Evolutionary conservation across 2,329 filamentous ascomycete species (phyloP).

Genomic region (Rhexocercosporidium sp.): DNA sequence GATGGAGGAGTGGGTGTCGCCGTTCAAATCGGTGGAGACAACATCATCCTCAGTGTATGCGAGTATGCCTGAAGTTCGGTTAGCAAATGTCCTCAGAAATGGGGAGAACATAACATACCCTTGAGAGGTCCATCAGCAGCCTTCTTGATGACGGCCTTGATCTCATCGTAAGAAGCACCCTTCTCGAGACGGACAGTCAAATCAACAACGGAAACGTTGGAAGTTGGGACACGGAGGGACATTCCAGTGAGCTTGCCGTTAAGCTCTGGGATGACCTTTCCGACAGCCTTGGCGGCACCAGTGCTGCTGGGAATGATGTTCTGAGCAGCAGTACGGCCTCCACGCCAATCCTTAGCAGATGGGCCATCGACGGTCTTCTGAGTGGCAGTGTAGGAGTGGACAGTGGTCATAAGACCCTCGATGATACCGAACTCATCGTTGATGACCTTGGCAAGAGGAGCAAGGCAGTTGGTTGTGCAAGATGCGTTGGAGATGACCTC

Average conservation of each 20-base stretch:
- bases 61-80: conserved; percentile 68
- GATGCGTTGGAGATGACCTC: conserved; percentile 98
- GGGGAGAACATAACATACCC: conserved; percentile 59
- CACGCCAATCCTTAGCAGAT: conserved; percentile 98
- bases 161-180: conserved; percentile 83
- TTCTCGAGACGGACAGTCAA: conserved; percentile 95
- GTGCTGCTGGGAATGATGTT: conserved; percentile 99
- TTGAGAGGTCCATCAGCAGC: conserved; percentile 84
- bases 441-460: conserved; percentile 98
- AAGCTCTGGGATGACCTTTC: conserved; percentile 97
- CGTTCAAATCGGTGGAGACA: conserved; percentile 92
- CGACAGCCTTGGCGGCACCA: conserved; percentile 99
- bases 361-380: conserved; percentile 99
- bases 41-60: conserved; percentile 97
- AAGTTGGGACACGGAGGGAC: conserved; percentile 98
- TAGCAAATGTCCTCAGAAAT: conserved; percentile 20
- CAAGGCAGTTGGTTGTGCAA: conserved; percentile 99
- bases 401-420: conserved; percentile 99
- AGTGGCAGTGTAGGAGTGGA: conserved; percentile 99
- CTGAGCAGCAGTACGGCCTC: conserved; percentile 97
- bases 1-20: conserved; percentile 93
- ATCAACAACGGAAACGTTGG: conserved; percentile 99
- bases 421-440: conserved; percentile 97
- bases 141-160: conserved; percentile 90
- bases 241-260: conserved; percentile 99